Evolutionary conservation across 805 yeast genomes (phyloP).

Genomic region (Cyberlindnera suaveolens): DNA sequence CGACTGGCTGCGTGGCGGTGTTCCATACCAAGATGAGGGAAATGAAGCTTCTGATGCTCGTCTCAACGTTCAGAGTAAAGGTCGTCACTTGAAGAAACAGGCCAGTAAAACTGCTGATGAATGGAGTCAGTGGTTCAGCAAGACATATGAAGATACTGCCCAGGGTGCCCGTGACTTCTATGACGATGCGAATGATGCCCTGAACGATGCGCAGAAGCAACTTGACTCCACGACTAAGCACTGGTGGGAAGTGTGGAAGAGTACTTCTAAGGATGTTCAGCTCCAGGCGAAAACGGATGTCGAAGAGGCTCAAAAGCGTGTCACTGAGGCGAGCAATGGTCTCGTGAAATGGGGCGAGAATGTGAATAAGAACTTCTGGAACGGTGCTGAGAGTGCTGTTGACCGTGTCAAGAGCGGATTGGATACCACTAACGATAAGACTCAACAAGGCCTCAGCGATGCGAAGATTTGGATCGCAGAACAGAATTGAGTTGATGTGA

Average conservation of each 20-base stretch:
- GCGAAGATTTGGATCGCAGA: conserved; percentile 21
- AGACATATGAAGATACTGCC: conserved; percentile 18
- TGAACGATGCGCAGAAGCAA: conserved; percentile 30
- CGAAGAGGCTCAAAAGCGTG: conserved; percentile 21
- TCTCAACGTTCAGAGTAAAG: conserved; percentile 1
- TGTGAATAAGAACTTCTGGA: conserved; percentile 25
- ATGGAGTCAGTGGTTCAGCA: conserved; percentile 21
- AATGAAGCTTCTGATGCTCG: conserved; percentile 24
- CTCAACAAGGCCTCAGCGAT: conserved; percentile 17
- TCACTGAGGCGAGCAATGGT: conserved; percentile 12
- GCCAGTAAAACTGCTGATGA: conserved; percentile 8
- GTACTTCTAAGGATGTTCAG: conserved; percentile 29
- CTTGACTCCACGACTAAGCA: conserved; percentile 26
- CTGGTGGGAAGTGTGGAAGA: conserved; percentile 36
- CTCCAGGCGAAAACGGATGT: conserved; percentile 26
- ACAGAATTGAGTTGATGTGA: conserved; percentile 1
- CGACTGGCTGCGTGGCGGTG: conserved; percentile 23
- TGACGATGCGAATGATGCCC: conserved; percentile 26
- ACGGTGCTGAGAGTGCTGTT: conserved; percentile 25
- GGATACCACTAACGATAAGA: conserved; percentile 16
- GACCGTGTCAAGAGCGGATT: conserved; percentile 22
- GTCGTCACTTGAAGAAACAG: conserved; percentile 3
- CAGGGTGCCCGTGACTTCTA: conserved; percentile 23
- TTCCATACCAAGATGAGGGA: conserved; percentile 12
- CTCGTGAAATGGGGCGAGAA: conserved; percentile 25